Base-by-base conservation (phyloP, 805 yeast species). In the Saturnispora mendoncae region DNA sequence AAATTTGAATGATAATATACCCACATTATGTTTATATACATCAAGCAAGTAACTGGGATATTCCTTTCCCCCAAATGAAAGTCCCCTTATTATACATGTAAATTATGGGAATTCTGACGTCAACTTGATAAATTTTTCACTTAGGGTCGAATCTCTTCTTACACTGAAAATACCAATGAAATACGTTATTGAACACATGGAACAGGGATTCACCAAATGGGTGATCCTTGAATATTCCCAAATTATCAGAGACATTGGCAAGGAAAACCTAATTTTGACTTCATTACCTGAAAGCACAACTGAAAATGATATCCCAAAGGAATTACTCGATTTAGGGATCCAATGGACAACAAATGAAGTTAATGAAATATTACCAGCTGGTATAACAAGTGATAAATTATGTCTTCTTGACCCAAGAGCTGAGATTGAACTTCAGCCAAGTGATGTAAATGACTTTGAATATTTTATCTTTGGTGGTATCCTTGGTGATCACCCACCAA, bases 391-490 rank as follows among this genome's bases (percentile, higher is more conserved):
- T 9, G 23, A 28, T 5, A 68, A 75, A 41, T 85, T 87, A 3
- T 88, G 97, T 56, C 65, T 90, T 36, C 71, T 92, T 33, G 98
- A 90, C 52, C 98, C 98, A 18, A 75, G 84, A 33, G 97, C 97
- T 0, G 69, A 65, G 15, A 61, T 66, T 15, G 96, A 85, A 46
- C 69, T 90, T 47, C 67, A 64, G 4, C 95, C 97, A 2, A 67
- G 60, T 36, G 98, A 90, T 53, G 61, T 66, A 2, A 55, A 60
- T 1, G 57, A 69, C 32, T 90, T 82, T 54, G 94, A 87, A 45
- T 90, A 82, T 64, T 90, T 90, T 54, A 85, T 92, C 9, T 90
- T 92, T 61, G 98, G 98, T 6, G 98, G 98, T 28, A 92, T 90
- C 41, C 70, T 90, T 36, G 97, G 97, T 3, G 94, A 87, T 46